Evolutionary conservation across 805 yeast species (phyloP), one percentile per base, ranked within the genome.

Genomic region (Debaryomyces prosopidis): DNA sequence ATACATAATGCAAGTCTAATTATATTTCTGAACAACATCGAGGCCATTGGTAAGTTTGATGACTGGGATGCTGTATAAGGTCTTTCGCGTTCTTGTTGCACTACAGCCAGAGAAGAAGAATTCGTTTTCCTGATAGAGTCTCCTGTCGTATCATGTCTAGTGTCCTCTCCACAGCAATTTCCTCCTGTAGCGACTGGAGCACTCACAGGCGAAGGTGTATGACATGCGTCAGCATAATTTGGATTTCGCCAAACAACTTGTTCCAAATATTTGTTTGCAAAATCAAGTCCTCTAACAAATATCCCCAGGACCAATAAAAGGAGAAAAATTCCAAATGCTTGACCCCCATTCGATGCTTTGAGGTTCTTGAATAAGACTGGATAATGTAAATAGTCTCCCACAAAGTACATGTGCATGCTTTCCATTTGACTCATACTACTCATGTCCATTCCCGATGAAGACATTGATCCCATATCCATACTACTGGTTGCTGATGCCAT

Each of bases 321-420:
- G 30, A 81, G 66, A 57, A 86, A 87, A 12, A 87, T 85, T 18
- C 92, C 95, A 61, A 87, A 87, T 0, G 88, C 90, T 42, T 77
- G 75, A 8, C 75, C 89, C 19, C 77, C 77, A 35, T 65, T 68
- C 2, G 68, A 52, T 2, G 92, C 92, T 10, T 58, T 55, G 39
- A 87, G 63, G 0, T 67, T 65, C 46, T 72, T 64, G 66, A 87
- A 87, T 4, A 87, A 56, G 0, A 87, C 89, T 0, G 92, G 89
- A 50, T 81, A 80, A 34, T 72, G 63, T 2, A 62, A 50, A 62
- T 70, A 86, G 2, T 63, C 55, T 0, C 79, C 65, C 1, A 85
- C 80, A 54, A 87, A 65, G 54, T 70, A 79, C 66, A 72, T 76
- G 60, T 79, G 80, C 91, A 85, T 85, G 16, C 55, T 48, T 52